A percentile compares a stretch with the other conserved stretches of the same genome.
Evolutionary conservation across 2,329 filamentous ascomycete species (phyloP).

Genomic region (Pseudogymnoascus sp.): DNA sequence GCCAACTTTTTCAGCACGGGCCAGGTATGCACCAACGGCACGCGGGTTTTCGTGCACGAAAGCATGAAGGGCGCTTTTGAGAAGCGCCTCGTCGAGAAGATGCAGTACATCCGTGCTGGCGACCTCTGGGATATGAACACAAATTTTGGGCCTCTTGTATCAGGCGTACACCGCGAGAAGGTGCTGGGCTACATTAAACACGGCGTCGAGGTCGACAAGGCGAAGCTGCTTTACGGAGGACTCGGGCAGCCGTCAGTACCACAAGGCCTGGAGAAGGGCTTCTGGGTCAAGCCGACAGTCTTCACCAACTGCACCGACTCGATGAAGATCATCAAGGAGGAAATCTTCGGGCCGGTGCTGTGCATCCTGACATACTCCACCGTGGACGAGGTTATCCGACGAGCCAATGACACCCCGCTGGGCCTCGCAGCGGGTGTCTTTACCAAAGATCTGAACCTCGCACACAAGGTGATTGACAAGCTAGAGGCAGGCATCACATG

Average conservation of each 20-base stretch:
- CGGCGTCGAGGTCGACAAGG: conserved; percentile 65
- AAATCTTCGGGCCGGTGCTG: conserved; percentile 88
- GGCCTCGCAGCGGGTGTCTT: conserved; percentile 82
- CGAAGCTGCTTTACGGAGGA: conserved; percentile 67
- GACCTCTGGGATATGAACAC: conserved; percentile 62
- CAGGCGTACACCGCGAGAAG: conserved; percentile 65
- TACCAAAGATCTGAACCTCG: conserved; percentile 63
- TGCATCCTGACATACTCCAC: conserved; percentile 66
- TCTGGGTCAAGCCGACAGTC: conserved; percentile 75
- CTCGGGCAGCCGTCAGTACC: conserved; percentile 40
- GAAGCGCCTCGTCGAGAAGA: conserved; percentile 58
- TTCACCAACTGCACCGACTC: conserved; percentile 78
- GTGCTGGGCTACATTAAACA: conserved; percentile 69
- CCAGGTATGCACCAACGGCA: conserved; percentile 90
- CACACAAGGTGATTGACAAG: conserved; percentile 61
- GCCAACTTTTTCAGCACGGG: conserved; percentile 89
- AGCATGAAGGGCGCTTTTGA: conserved; percentile 62
- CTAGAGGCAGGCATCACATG: conserved; percentile 82
- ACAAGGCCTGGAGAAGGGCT: conserved; percentile 48
- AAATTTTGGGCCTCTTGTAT: conserved; percentile 81
- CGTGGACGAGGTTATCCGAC: conserved; percentile 58
- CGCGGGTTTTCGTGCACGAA: conserved; percentile 72
- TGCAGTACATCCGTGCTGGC: conserved; percentile 62
- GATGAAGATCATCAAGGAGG: conserved; percentile 73
- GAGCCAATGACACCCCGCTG: conserved; percentile 70